These are phyloP conservation scores for Ustilago hordei DNA, from an alignment of 1,284 basidiomycete species.

Conservation along the genomic window DNA sequence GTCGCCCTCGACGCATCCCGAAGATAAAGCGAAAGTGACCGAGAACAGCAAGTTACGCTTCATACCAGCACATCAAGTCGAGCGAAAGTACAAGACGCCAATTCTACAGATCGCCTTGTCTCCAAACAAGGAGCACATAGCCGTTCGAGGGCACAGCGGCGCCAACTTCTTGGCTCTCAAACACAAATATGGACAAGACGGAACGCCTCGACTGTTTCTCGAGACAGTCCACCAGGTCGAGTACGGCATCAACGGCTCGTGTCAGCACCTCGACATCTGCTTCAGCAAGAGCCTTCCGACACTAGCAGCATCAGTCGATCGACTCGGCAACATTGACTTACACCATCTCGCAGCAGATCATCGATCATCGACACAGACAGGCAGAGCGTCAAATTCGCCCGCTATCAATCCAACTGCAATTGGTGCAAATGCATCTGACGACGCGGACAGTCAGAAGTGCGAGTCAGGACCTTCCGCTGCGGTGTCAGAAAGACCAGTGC, in stretches of 20 bases:
- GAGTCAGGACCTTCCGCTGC: not conserved
- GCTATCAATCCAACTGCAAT: not conserved
- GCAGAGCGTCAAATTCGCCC: not conserved
- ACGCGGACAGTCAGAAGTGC: not conserved
- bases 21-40: constrained; percentile 20
- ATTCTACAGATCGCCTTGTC: constrained; percentile 34
- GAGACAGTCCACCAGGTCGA: constrained; percentile 8
- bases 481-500: not conserved
- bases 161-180: constrained; percentile 26
- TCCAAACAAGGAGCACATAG: constrained; percentile 8
- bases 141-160: constrained; percentile 22
- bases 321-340: constrained; percentile 22
- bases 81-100: constrained; percentile 20
- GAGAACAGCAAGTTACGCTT: constrained; percentile 15
- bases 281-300: constrained; percentile 9
- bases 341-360: not conserved
- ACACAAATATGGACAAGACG: not conserved
- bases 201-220: constrained; percentile 1
- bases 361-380: not conserved
- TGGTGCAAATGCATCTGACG: not conserved
- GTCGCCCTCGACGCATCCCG: not conserved
- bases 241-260: constrained; percentile 11
- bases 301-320: constrained; percentile 21
- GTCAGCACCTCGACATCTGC: constrained; percentile 32
- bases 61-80: constrained; percentile 16